A percentile compares a stretch with the other conserved stretches of the same genome.
Evolutionary conservation across 2,329 filamentous ascomycete genomes (phyloP).

Genomic region (Microcyclospora tardicrescens): DNA sequence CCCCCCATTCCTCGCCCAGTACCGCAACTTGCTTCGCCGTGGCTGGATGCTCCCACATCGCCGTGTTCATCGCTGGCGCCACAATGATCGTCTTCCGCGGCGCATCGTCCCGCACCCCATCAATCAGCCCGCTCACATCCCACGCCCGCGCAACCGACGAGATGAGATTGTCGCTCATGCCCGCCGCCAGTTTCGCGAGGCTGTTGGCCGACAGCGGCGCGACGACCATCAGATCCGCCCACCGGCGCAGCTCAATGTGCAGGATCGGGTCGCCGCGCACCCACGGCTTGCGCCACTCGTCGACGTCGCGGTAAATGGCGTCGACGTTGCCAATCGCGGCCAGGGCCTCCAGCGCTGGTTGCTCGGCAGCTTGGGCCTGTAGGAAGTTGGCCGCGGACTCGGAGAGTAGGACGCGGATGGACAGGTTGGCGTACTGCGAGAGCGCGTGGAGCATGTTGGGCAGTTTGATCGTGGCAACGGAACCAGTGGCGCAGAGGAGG

Average conservation of each 20-base stretch:
- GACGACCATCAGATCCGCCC: constrained; percentile 70
- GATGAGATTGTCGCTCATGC: constrained; percentile 66
- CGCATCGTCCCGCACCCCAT: constrained; percentile 22
- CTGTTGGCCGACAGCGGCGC: constrained; percentile 75
- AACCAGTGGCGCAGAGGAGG: constrained; percentile 54
- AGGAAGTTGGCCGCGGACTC: constrained; percentile 63
- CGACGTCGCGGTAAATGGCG: constrained; percentile 66
- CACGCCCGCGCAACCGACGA: constrained; percentile 68
- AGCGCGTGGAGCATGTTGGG: constrained; percentile 42
- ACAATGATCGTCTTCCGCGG: constrained; percentile 57
- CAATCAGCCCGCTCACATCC: constrained; percentile 59
- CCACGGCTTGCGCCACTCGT: constrained; percentile 77
- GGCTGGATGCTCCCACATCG: constrained; percentile 80
- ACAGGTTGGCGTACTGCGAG: constrained; percentile 42
- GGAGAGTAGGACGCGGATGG: constrained; percentile 77
- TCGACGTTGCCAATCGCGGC: constrained; percentile 57
- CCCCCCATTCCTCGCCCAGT: constrained; percentile 46
- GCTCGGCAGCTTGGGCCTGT: constrained; percentile 59
- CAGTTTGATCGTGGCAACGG: constrained; percentile 78
- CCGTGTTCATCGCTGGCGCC: constrained; percentile 75
- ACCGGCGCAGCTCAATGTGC: constrained; percentile 76
- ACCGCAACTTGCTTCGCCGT: constrained; percentile 58
- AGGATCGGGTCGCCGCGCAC: constrained; percentile 64
- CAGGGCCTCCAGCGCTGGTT: constrained; percentile 54
- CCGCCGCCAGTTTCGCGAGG: constrained; percentile 69